A percentile compares a stretch with the other conserved stretches of the same genome.
Evolutionary conservation across 2,329 filamentous ascomycete species (phyloP).

Genomic region (Tolypocladium tropicale): DNA sequence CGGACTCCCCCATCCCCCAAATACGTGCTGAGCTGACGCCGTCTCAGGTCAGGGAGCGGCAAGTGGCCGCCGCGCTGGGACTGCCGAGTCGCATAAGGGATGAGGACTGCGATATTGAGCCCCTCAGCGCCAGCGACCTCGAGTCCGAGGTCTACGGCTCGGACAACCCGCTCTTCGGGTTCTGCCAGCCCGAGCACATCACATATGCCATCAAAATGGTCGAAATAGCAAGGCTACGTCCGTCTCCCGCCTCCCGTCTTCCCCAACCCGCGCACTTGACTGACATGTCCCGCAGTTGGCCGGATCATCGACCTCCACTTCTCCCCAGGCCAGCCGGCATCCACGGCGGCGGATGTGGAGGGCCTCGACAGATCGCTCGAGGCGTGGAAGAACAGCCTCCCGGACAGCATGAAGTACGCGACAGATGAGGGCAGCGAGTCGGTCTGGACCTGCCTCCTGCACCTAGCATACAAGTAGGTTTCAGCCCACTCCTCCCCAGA

Average conservation of each 20-base stretch:
- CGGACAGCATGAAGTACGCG: conserved; percentile 16
- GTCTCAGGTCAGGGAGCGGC: conserved; percentile 22
- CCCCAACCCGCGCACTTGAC: not conserved
- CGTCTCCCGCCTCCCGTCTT: conserved; percentile 1
- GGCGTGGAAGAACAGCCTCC: conserved; percentile 22
- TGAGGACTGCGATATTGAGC: conserved; percentile 28
- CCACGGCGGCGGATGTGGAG: conserved; percentile 16
- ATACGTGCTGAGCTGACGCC: not conserved
- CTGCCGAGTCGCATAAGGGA: conserved; percentile 26
- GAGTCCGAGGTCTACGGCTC: conserved; percentile 15
- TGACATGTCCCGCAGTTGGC: conserved; percentile 13
- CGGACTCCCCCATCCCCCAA: conserved; percentile 9
- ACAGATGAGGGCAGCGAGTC: conserved; percentile 22
- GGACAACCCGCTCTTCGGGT: conserved; percentile 15
- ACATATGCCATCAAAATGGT: conserved; percentile 27
- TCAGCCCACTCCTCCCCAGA: too few relatives aligned
- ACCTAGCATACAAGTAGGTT: conserved; percentile 26
- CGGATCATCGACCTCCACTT: conserved; percentile 25
- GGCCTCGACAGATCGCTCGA: conserved; percentile 19
- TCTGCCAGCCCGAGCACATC: conserved; percentile 20
- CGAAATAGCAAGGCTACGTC: conserved; percentile 22
- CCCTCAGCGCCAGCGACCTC: conserved; percentile 18
- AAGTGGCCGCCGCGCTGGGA: conserved; percentile 24
- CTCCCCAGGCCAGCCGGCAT: conserved; percentile 19
- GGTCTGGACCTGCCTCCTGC: conserved; percentile 24